Evolutionary conservation across 2,329 filamentous ascomycete species (phyloP), one percentile per base, ranked within the genome.

Genomic region (Diaporthe citri): DNA sequence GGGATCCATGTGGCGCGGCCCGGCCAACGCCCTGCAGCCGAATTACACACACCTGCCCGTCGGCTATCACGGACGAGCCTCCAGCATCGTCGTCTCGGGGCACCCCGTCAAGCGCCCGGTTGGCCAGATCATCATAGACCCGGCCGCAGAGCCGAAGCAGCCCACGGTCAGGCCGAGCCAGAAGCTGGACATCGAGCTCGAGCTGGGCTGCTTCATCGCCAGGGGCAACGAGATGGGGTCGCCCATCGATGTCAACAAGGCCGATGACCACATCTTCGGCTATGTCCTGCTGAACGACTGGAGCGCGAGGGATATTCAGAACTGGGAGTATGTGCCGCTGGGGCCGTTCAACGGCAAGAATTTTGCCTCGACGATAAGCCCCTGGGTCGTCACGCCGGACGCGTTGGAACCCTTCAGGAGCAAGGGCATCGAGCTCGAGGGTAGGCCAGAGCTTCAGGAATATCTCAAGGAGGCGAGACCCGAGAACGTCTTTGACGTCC

Each of bases 321-420:
- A 90, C 0, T 97, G 94, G 94, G 95, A 97, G 83, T 96, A 96
- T 78, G 89, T 96, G 12, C 95, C 95, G 0, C 85, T 96, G 10
- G 95, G 95, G 0, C 94, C 94, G 0, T 96, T 97, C 85, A 95
- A 94, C 76, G 88, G 91, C 34, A 97, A 97, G 88, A 96, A 96
- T 82, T 96, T 97, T 80, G 93, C 89, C 4, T 94, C 93, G 0
- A 93, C 90, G 0, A 93, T 97, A 78, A 94, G 91, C 76, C 90
- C 94, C 0, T 97, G 94, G 94, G 90, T 97, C 2, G 93, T 97
- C 5, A 86, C 95, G 17, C 88, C 92, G 43, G 94, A 96, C 80
- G 94, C 94, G 0, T 85, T 97, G 43, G 93, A 94, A 81, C 92
- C 84, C 20, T 86, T 85, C 73, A 79, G 82, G n/a, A 79, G 80